Evolutionary conservation across 108 stramenopile species (phyloP).

Genomic region (Cylindrotheca fusiformis): DNA sequence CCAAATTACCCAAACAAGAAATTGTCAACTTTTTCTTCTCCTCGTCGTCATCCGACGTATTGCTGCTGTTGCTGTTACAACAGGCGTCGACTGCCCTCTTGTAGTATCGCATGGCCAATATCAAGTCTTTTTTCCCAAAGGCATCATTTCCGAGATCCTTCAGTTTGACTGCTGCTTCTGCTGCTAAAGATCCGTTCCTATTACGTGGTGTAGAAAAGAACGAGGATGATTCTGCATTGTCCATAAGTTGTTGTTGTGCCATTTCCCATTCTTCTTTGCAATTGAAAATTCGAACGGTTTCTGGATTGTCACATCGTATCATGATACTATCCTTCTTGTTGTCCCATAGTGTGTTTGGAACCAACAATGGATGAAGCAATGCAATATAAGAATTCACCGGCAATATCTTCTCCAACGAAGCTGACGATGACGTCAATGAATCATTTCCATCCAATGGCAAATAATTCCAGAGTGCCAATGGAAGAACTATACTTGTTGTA

Average conservation of each 20-base stretch:
- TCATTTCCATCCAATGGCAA: background rate
- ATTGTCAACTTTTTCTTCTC: conserved; percentile 1
- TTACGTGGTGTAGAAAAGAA: too few relatives aligned
- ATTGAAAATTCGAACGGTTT: background rate
- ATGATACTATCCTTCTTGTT: background rate
- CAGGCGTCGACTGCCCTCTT: too few relatives aligned
- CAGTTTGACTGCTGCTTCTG: too few relatives aligned
- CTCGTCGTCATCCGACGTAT: background rate
- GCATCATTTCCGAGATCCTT: too few relatives aligned
- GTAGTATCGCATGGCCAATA: too few relatives aligned
- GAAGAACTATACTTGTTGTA: conserved; percentile 9
- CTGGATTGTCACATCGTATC: background rate
- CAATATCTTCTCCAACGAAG: background rate
- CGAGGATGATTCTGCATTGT: background rate
- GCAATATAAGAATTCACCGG: conserved; percentile 9
- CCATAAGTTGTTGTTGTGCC: conserved; percentile 8
- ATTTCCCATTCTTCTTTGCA: background rate
- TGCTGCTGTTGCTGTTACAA: conserved; percentile 7
- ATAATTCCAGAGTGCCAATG: conserved; percentile 27
- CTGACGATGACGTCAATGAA: background rate
- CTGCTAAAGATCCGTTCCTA: too few relatives aligned
- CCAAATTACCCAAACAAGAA: conserved; percentile 22
- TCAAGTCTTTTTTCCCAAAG: too few relatives aligned
- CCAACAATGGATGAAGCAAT: conserved; percentile 14
- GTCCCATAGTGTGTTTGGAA: conserved; percentile 12